Conservation (phyloP, 1,139 yeast species). For the Citeromyces hawaiiensis region DNA sequence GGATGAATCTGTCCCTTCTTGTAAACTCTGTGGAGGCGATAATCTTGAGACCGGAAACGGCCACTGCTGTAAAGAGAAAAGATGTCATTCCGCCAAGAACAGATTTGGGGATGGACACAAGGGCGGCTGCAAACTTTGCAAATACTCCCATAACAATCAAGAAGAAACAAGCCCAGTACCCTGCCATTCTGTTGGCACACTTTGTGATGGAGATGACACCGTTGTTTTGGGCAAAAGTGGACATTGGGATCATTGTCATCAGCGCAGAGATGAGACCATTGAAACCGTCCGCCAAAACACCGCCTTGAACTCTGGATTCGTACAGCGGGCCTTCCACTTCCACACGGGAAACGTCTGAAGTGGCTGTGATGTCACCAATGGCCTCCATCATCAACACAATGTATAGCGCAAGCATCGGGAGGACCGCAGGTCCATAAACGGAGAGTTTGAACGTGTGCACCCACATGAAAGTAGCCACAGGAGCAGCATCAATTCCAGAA, state of each 20-base stretch:
- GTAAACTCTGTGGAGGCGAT: constrained; percentile 67
- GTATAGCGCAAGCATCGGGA: constrained; percentile 75
- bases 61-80: constrained; percentile 77
- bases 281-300: constrained; percentile 70
- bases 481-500: constrained; percentile 47
- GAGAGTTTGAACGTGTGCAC: constrained; percentile 64
- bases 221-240: constrained; percentile 86
- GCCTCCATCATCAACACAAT: constrained; percentile 80
- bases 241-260: constrained; percentile 69
- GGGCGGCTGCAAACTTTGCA: constrained; percentile 81
- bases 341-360: constrained; percentile 77
- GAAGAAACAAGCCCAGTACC: constrained; percentile 83
- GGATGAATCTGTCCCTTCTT: constrained; percentile 76
- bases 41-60: constrained; percentile 78
- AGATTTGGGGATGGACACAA: constrained; percentile 72
- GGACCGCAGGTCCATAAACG: constrained; percentile 71
- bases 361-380: constrained; percentile 87
- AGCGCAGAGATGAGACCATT: constrained; percentile 65
- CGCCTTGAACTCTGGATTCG: constrained; percentile 86
- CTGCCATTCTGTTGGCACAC: constrained; percentile 77
- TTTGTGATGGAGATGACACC: constrained; percentile 87
- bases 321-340: constrained; percentile 71
- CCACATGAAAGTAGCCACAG: constrained; percentile 82
- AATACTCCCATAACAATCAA: constrained; percentile 76
- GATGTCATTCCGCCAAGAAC: constrained; percentile 92